Conservation (phyloP, 208 protist species). For the Leishmania lainsoni region DNA sequence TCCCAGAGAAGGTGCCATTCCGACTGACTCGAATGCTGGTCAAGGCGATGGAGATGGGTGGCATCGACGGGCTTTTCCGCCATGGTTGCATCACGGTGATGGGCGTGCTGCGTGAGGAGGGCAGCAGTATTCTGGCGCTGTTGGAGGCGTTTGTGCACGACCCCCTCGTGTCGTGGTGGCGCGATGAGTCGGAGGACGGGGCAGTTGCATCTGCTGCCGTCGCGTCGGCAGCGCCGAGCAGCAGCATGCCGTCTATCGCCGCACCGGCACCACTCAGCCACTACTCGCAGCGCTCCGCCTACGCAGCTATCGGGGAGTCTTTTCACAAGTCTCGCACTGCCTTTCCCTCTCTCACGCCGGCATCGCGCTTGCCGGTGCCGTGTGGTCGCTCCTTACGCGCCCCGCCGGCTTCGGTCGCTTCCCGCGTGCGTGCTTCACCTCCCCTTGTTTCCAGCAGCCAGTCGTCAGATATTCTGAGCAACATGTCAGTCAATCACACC, state of each 20-base stretch:
- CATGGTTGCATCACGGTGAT: conserved; percentile 98
- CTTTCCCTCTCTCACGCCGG: conserved; percentile 30
- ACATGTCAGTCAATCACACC: conserved; percentile 66
- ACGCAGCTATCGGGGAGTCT: conserved; percentile 43
- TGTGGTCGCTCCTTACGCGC: conserved; percentile 22
- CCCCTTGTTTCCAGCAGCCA: conserved; percentile 10
- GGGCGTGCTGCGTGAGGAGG: conserved; percentile 97
- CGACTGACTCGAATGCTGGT: conserved; percentile 99
- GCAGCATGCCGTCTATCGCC: conserved; percentile 17
- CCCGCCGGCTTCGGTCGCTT: conserved; percentile 17
- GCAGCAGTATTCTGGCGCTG: conserved; percentile 98
- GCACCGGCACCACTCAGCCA: conserved; percentile 15
- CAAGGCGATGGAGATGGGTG: conserved; percentile 99
- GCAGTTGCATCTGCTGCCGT: conserved; percentile 12
- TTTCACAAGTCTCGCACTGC: conserved; percentile 38
- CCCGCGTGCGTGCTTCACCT: background rate
- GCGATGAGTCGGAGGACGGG: conserved; percentile 53
- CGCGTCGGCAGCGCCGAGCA: conserved; percentile 17
- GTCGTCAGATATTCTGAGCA: conserved; percentile 23
- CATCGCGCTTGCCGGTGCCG: conserved; percentile 12
- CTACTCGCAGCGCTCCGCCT: conserved; percentile 35
- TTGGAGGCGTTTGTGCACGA: conserved; percentile 99
- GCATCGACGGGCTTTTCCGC: conserved; percentile 99
- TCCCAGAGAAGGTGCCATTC: conserved; percentile 99
- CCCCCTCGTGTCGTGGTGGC: conserved; percentile 99